phyloP scores from a whole-genome alignment of 352 stramenopile genomes.

The Phytopythium cucurbitacearum region DNA sequence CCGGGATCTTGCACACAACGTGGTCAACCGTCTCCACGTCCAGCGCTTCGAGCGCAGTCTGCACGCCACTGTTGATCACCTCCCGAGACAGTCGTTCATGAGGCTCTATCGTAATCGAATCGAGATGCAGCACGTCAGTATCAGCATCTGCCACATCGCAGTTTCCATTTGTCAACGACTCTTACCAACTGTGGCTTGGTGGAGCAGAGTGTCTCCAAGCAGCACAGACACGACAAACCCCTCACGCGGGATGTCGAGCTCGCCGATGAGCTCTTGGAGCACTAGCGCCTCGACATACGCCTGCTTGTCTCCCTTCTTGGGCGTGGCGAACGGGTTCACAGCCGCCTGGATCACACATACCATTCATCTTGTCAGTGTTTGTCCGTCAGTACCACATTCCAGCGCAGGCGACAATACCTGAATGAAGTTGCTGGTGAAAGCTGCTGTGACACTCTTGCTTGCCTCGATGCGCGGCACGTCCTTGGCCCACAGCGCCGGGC shows the following conservation, averaged over 20 bases:
- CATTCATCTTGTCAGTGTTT: no score
- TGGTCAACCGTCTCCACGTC: slow-evolving; percentile 67
- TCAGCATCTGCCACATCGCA: not conserved
- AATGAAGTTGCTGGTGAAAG: slow-evolving; percentile 59
- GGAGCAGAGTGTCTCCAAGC: slow-evolving; percentile 47
- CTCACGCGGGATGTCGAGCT: slow-evolving; percentile 56
- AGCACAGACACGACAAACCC: slow-evolving; percentile 55
- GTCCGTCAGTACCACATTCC: slow-evolving; percentile 1
- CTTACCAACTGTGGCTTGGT: slow-evolving; percentile 18
- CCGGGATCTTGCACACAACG: slow-evolving; percentile 53
- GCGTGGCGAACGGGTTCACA: slow-evolving; percentile 38
- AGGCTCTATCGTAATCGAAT: slow-evolving; percentile 11
- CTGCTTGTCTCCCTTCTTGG: slow-evolving; percentile 38
- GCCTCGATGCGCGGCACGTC: slow-evolving; percentile 65
- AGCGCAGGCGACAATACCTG: slow-evolving; percentile 13
- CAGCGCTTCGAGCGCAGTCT: slow-evolving; percentile 40
- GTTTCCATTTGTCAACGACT: not conserved
- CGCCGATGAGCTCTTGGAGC: slow-evolving; percentile 58
- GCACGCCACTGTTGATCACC: slow-evolving; percentile 42
- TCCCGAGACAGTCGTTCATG: slow-evolving; percentile 29
- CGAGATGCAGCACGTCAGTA: not conserved
- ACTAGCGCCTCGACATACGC: slow-evolving; percentile 63
- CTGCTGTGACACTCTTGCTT: slow-evolving; percentile 31
- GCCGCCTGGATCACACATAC: slow-evolving; percentile 18
- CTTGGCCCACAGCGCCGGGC: slow-evolving; percentile 60